Percentiles rank a stretch among this genome's conserved stretches.
Evolutionary conservation across 2,329 filamentous ascomycete genomes (phyloP).

Genomic region (Aspergillus pseudoglaucus): DNA sequence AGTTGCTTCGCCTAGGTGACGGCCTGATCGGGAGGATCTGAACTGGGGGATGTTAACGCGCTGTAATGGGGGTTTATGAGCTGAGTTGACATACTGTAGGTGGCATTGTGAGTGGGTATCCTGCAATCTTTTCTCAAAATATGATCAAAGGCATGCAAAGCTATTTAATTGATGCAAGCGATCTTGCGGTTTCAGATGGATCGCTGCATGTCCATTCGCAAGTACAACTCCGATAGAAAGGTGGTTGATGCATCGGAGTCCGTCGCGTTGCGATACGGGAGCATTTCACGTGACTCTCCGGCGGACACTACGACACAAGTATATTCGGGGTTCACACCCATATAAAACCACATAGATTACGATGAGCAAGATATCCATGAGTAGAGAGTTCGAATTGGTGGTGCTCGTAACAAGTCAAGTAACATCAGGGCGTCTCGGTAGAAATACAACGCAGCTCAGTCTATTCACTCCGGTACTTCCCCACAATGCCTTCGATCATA

Average conservation of each 20-base stretch:
- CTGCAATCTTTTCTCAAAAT: conserved; percentile 5
- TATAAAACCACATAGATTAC: conserved; percentile 5
- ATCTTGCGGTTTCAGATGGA: not conserved
- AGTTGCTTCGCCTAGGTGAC: conserved; percentile 45
- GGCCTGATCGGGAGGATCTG: conserved; percentile 51
- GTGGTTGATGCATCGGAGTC: not conserved
- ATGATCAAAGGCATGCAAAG: not conserved
- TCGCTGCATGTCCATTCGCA: too few species aligned
- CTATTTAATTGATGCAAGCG: not conserved
- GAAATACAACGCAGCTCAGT: conserved; percentile 15
- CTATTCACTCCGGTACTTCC: conserved; percentile 4
- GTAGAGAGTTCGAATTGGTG: not conserved
- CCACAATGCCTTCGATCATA: not conserved
- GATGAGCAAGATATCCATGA: not conserved
- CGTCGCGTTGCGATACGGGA: conserved; percentile 9
- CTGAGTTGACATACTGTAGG: conserved; percentile 25
- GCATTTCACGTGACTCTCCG: conserved; percentile 9
- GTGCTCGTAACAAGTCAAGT: conserved; percentile 1
- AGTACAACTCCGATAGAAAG: not conserved
- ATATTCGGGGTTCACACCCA: not conserved
- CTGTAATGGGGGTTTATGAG: not conserved
- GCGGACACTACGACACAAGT: not conserved
- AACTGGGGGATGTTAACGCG: conserved; percentile 38
- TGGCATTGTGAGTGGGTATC: conserved; percentile 22
- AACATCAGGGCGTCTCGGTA: conserved; percentile 11